Conservation (phyloP, 805 yeast species). For the Wickerhamiella sergipiensis region DNA sequence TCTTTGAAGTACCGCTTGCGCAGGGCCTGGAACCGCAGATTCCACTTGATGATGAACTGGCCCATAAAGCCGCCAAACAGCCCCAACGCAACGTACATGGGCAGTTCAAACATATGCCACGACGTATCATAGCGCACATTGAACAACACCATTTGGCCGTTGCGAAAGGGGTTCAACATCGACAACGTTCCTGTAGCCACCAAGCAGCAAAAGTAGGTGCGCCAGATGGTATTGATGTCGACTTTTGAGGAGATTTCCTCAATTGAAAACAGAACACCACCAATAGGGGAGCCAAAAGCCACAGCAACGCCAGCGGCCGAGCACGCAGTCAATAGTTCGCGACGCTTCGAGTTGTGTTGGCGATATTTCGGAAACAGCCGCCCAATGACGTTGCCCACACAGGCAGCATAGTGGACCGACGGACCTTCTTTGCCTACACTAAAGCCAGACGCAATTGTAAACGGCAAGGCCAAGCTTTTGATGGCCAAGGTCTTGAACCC, state of each 20-base stretch:
- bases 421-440: slow-evolving; percentile 98
- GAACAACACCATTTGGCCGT: slow-evolving; percentile 87
- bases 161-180: slow-evolving; percentile 77
- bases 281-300: slow-evolving; percentile 87
- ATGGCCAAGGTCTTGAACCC: slow-evolving; percentile 58
- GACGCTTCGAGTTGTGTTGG: slow-evolving; percentile 23
- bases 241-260: slow-evolving; percentile 78
- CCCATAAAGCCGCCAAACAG: slow-evolving; percentile 89
- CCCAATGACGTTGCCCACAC: slow-evolving; percentile 79
- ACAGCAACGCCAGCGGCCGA: slow-evolving; percentile 98
- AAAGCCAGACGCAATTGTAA: slow-evolving; percentile 85
- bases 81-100: slow-evolving; percentile 67
- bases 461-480: slow-evolving; percentile 70
- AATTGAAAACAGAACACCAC: slow-evolving; percentile 86
- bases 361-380: slow-evolving; percentile 32
- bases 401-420: slow-evolving; percentile 92
- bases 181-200: slow-evolving; percentile 76
- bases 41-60: slow-evolving; percentile 56
- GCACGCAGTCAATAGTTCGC: slow-evolving; percentile 70
- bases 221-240: slow-evolving; percentile 72
- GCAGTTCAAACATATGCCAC: slow-evolving; percentile 76
- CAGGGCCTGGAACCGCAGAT: slow-evolving; percentile 62
- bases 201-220: slow-evolving; percentile 79
- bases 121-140: slow-evolving; percentile 76
- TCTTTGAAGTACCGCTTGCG: slow-evolving; percentile 52